phyloP scores from a whole-genome alignment of 73 alveolate species.

The Paramecium biaurelia region DNA sequence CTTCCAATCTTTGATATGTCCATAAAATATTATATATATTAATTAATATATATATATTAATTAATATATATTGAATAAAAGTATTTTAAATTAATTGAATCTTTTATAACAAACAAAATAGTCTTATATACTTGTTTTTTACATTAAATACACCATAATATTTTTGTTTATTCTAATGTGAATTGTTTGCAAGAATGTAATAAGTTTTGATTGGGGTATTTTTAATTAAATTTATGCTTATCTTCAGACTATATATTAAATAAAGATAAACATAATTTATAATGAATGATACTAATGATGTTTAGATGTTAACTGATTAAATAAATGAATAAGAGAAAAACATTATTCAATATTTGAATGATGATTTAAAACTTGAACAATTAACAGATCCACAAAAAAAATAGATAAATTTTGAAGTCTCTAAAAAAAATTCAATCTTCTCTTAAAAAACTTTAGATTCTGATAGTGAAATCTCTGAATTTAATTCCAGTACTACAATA shows the following conservation, averaged over 20 bases:
- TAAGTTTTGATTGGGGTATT: background rate
- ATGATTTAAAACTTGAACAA: background rate
- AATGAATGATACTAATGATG: background rate
- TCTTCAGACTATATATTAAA: background rate
- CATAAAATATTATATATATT: background rate
- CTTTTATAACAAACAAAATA: background rate
- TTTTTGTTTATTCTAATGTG: background rate
- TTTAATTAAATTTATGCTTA: background rate
- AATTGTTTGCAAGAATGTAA: background rate
- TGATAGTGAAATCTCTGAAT: constrained; percentile 29
- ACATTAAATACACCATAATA: too few species aligned
- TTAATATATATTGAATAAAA: background rate
- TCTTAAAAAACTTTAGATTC: constrained; percentile 27
- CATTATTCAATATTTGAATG: background rate
- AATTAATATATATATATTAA: background rate
- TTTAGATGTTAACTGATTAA: background rate
- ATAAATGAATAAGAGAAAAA: background rate
- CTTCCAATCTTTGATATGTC: constrained; percentile 37
- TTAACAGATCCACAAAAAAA: constrained; percentile 26
- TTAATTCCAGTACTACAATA: background rate
- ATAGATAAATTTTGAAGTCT: background rate
- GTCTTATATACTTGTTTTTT: background rate
- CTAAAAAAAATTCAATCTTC: background rate
- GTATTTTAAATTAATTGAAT: background rate
- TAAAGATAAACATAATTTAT: background rate